Base-by-base conservation (phyloP, 2,329 filamentous ascomycete species). In the Pseudofabraea citricarpa region DNA sequence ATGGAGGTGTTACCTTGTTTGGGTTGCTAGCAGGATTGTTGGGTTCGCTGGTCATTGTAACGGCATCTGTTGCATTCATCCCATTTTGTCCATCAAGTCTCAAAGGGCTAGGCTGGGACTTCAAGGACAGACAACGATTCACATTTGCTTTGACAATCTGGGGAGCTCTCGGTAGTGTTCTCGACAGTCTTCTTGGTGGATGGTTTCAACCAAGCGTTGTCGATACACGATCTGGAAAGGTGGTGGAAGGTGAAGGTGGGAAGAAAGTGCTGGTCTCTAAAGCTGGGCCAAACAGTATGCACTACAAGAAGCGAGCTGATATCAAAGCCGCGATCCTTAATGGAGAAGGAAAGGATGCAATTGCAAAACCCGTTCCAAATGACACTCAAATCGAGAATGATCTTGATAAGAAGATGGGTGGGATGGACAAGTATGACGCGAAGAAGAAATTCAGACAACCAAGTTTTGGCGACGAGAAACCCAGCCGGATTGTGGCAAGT, bases 141-240 rank as follows among this genome's bases (percentile, higher is more conserved):
- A 67, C 73, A 3, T 53, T 73, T 12, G 71, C 68, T 0, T 60
- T 95, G 58, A 82, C 84, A 0, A 29, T 81, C 9, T 88, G 87
- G 74, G 93, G 93, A 0, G 68, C 83, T 5, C 61, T 87, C 15
- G 93, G 93, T 2, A 95, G 87, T 56, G 64, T 97, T 0, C 65
- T 97, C 6, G 93, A 98, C 65, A 95, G 89, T 49, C 64, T 95
- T 4, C 75, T 98, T 0, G 93, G 93, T 5, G 91, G 87, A 0
- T 65, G 90, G 49, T 73, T 95, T 43, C 93, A 97, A 67, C 81
- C 84, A 27, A 94, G 87, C 40, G 90, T 98, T 4, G 79, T 85
- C 22, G 93, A 98, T 59, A 79, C 85, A 41, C 76, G 85, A 39
- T 87, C 80, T 2, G 90, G 90, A 22, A 95, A 90, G 69, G 82